Evolutionary conservation across 306 rosid species (phyloP), one percentile per base, ranked within the genome.

Genomic region (Morella rubra): DNA sequence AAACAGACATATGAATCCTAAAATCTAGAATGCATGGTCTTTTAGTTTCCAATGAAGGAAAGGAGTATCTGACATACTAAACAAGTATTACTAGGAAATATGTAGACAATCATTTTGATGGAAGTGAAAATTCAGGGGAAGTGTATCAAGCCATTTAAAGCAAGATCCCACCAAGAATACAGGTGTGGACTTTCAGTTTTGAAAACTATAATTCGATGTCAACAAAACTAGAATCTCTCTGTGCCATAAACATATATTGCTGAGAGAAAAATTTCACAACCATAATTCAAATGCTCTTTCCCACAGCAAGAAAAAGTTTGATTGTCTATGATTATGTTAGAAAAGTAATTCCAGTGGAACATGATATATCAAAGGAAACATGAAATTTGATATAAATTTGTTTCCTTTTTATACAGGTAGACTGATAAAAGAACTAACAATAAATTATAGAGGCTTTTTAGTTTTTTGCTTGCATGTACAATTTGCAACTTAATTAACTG

Each of bases 11-110:
- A 40, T 40, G 44, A 64, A 15, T 64, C 32, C 46, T 42, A 66
- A 66, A 66, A 65, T 8, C 46, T 40, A 65, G 46, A 41, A 65
- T 41, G 44, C 47, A 16, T 18, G 47, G 4, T 15, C 4, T 16
- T 40, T 64, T 65, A 42, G 70, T 41, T 65, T 15, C 20, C 41
- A 81, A 69, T 44, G 13, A 46, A 81, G 50, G 40, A 71, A 64
- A 22, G 42, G 22, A 40, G 49, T 65, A 11, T 65, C 22, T 7
- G 47, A 44, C 6, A 13, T 11, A 37, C 44, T 45, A 72, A n/a
- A 70, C 27, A 18, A 20, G 19, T 47, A 69, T 12, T 12, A 69
- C 56, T 49, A 7, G 47, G 37, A 69, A 22, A 22, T 20, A 27
- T 13, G 56, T 45, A 47, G 41, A 22, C 19, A 5, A 47, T 49